Percentiles rank a stretch among this genome's conserved stretches.
Evolutionary conservation across 352 stramenopile genomes (phyloP).

Genomic region (Pythium biforme): DNA sequence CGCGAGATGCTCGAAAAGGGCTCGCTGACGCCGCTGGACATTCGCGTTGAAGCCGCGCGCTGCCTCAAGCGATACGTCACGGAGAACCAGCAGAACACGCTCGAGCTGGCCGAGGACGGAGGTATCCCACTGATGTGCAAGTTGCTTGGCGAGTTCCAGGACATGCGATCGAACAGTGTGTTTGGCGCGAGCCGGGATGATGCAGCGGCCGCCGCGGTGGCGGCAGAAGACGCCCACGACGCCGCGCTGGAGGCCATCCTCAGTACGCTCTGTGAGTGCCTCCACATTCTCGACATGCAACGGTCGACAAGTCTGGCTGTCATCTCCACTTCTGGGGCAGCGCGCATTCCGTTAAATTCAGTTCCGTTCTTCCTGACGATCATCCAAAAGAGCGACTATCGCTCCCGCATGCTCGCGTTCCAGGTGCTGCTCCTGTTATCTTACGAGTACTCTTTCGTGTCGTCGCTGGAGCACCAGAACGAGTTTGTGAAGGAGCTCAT

Average conservation of each 20-base stretch:
- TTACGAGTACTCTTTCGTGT: constrained; percentile 57
- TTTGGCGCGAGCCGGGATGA: constrained; percentile 11
- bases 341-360: constrained; percentile 52
- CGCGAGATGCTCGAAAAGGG: constrained; percentile 58
- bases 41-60: constrained; percentile 63
- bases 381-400: constrained; percentile 53
- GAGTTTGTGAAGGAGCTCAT: constrained; percentile 72
- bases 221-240: constrained; percentile 56
- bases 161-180: constrained; percentile 39
- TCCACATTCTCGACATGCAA: constrained; percentile 51
- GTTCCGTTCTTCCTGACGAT: constrained; percentile 67
- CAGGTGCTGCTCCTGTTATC: constrained; percentile 68
- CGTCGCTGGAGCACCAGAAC: constrained; percentile 45
- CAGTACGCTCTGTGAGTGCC: constrained; percentile 72
- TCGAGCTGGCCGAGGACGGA: constrained; percentile 54
- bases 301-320: constrained; percentile 8
- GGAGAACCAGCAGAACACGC: constrained; percentile 74
- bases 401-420: constrained; percentile 70
- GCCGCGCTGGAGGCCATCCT: constrained; percentile 71
- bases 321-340: constrained; percentile 34
- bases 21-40: constrained; percentile 46
- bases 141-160: constrained; percentile 57
- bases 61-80: constrained; percentile 73
- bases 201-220: constrained; percentile 8
- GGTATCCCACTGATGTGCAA: constrained; percentile 53